Evolutionary conservation across 163 green algal genomes (phyloP), one percentile per base, ranked within the genome.

Genomic region (Chlorella variabilis): DNA sequence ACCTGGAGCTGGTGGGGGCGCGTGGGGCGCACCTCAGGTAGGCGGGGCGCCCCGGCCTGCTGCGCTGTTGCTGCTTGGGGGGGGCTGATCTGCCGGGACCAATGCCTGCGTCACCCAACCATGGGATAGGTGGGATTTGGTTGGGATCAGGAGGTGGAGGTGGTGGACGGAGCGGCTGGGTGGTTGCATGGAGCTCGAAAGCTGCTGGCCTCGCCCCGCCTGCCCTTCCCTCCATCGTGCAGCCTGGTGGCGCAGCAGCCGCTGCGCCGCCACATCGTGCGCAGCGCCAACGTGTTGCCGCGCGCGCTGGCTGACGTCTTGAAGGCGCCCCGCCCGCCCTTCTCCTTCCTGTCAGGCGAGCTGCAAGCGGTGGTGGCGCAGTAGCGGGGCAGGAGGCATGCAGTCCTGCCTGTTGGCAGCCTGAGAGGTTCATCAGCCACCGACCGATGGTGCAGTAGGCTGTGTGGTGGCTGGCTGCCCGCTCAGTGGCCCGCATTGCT

Each of bases 231-330:
- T n/a, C 5, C 23, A 6, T 29, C 9, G 33, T 29, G 71, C 71
- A 78, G 54, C 36, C 36, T 80, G 73, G 56, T 80, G 54, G 54
- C 73, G 54, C 73, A 71, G 73, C 73, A 80, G 73, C 73, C 73
- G 38, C 54, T 61, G 73, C 73, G 73, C 27, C 73, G 73, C 15
- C 56, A 70, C 56, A 59, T 80, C 5, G 73, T 80, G 56, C 73
- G 73, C 38, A 58, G 73, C 54, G 62, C 51, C 6, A 56, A 27
- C 25, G 31, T 23, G n/a, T 56, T 80, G 36, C 73, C 73, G 5
- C 71, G 71, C 23, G 23, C 71, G 49, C 71, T 78, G 33, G 71
- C 71, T 0, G 71, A 78, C 4, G 71, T 66, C 33, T 33, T 78
- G 18, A 48, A 49, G 33, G 56, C 71, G 49, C 71, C 49, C 2